phyloP scores from a whole-genome alignment of 1,284 basidiomycete species.

The Erythrobasidium hasegawianum region DNA sequence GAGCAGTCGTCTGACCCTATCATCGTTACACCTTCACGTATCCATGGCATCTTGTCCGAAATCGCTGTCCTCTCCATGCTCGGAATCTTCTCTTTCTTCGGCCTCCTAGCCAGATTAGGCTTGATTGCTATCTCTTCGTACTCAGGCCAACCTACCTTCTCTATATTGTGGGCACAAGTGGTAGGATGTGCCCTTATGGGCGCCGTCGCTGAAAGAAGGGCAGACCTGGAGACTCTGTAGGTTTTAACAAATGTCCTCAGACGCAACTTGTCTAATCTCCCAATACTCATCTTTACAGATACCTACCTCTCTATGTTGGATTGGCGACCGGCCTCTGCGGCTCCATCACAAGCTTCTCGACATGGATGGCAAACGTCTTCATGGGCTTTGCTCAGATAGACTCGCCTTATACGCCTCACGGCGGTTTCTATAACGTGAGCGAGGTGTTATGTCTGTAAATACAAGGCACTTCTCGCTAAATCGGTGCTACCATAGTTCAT shows the following conservation, averaged over 20 bases:
- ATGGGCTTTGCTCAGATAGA: constrained; percentile 63
- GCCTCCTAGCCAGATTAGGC: constrained; percentile 50
- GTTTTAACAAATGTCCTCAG: constrained; percentile 45
- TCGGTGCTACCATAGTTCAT: constrained; percentile 61
- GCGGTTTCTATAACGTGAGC: constrained; percentile 73
- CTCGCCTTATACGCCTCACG: constrained; percentile 49
- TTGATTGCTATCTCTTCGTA: constrained; percentile 57
- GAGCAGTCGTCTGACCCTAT: background rate
- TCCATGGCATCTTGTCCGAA: background rate
- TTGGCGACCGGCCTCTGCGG: constrained; percentile 93
- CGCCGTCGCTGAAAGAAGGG: constrained; percentile 63
- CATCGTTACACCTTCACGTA: constrained; percentile 9
- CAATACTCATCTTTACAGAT: constrained; percentile 55
- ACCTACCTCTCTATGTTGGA: constrained; percentile 80
- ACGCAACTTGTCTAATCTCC: too few species aligned
- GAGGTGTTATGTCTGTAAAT: too few species aligned
- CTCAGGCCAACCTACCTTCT: constrained; percentile 70
- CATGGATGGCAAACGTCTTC: constrained; percentile 88
- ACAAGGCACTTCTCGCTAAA: too few species aligned
- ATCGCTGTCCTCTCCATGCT: constrained; percentile 46
- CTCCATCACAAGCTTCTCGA: constrained; percentile 91
- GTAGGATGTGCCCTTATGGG: constrained; percentile 93
- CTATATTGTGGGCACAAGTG: constrained; percentile 81
- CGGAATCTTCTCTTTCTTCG: constrained; percentile 49
- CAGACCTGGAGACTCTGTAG: constrained; percentile 68